Percentiles rank a stretch among this genome's conserved stretches.
Conservation (phyloP, 257 asterid species). For the Cruciata laevipes region DNA sequence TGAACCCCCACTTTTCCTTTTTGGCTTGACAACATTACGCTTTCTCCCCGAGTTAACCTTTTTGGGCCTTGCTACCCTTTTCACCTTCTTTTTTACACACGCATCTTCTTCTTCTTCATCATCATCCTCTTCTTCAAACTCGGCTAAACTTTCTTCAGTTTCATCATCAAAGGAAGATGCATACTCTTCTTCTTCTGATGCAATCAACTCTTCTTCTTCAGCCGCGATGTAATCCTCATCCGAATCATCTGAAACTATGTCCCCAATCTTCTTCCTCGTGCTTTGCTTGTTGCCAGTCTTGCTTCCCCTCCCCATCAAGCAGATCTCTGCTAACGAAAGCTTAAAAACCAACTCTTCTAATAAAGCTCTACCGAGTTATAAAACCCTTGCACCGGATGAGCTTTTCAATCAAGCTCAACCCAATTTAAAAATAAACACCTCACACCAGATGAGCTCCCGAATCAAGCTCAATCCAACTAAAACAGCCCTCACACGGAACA, state of each 20-base stretch:
- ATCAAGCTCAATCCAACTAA: neutral
- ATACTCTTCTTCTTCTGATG: constrained; percentile 63
- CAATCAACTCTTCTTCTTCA: constrained; percentile 52
- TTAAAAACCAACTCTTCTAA: neutral
- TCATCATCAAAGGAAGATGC: constrained; percentile 71
- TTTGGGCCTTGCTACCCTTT: constrained; percentile 29
- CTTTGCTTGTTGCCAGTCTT: constrained; percentile 30
- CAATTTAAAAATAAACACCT: neutral
- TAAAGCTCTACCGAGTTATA: neutral
- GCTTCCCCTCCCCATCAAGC: constrained; percentile 53
- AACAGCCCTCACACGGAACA: neutral
- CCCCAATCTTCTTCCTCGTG: constrained; percentile 29
- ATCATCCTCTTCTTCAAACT: constrained; percentile 25
- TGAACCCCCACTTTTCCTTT: constrained; percentile 20
- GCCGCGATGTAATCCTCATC: constrained; percentile 67
- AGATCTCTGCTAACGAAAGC: constrained; percentile 16
- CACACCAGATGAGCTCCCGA: neutral
- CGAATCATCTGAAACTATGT: constrained; percentile 42
- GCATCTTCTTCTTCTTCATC: neutral
- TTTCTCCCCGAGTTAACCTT: constrained; percentile 31
- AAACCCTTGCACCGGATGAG: neutral
- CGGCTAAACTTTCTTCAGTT: constrained; percentile 49
- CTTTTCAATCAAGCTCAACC: neutral
- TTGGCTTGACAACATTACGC: constrained; percentile 30
- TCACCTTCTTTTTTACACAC: constrained; percentile 33